A percentile compares a stretch with the other conserved stretches of the same genome.
These are phyloP conservation scores for Backusella luteola DNA, from an alignment of 192 early-diverging fungal species.

Conservation along the genomic window DNA sequence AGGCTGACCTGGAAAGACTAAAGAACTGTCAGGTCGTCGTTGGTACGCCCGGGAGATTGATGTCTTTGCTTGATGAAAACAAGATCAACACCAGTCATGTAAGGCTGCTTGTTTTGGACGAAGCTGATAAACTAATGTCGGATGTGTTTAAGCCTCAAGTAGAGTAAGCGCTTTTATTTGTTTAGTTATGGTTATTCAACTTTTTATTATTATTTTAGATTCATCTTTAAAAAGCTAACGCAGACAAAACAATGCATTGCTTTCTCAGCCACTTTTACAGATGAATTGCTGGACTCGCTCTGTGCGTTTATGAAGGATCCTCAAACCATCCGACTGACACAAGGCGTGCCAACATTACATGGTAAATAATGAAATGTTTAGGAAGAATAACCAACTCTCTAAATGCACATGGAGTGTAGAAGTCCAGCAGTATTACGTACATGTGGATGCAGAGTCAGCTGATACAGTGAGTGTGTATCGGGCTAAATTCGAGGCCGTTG, in stretches of 20 bases:
- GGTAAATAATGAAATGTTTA: slow-evolving; percentile 24
- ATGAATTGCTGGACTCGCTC: slow-evolving; percentile 38
- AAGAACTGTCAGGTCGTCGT: slow-evolving; percentile 51
- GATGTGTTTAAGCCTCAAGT: slow-evolving; percentile 42
- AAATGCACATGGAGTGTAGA: slow-evolving; percentile 26
- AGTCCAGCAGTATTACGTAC: slow-evolving; percentile 52
- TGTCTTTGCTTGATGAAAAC: slow-evolving; percentile 38
- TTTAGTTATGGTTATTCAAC: not conserved
- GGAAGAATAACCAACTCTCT: not conserved
- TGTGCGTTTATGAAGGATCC: slow-evolving; percentile 44
- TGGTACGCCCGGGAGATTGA: slow-evolving; percentile 52
- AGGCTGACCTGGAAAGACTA: slow-evolving; percentile 42
- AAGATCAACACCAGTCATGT: slow-evolving; percentile 39
- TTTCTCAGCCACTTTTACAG: slow-evolving; percentile 62
- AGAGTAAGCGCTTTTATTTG: slow-evolving; percentile 17
- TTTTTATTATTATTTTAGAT: slow-evolving; percentile 21
- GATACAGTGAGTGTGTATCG: slow-evolving; percentile 38
- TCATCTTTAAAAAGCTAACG: slow-evolving; percentile 39
- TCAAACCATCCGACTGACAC: slow-evolving; percentile 46
- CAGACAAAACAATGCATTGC: slow-evolving; percentile 51
- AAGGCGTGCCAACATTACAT: slow-evolving; percentile 48
- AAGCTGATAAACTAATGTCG: slow-evolving; percentile 64
- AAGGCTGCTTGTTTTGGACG: slow-evolving; percentile 54
- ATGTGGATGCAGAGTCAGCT: slow-evolving; percentile 19
- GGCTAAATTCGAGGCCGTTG: slow-evolving; percentile 46